Evolutionary conservation across 441 rosid species (phyloP).

Genomic region (Aleurites moluccanus): DNA sequence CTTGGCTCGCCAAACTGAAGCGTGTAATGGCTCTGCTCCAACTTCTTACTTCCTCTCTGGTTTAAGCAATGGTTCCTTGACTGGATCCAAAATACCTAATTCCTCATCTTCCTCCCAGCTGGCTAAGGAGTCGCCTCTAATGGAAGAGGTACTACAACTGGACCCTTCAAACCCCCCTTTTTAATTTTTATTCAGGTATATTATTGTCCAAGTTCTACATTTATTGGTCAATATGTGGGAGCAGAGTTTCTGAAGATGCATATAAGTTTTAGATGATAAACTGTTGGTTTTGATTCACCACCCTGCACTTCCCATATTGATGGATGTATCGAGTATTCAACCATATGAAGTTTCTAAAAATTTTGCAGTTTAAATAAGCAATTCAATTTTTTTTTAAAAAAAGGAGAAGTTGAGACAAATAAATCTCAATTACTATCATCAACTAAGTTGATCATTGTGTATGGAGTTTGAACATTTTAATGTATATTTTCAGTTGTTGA

Average conservation of each 20-base stretch:
- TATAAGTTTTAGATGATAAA: not conserved
- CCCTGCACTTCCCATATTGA: not conserved
- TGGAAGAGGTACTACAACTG: slow-evolving; percentile 68
- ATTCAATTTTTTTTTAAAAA: not conserved
- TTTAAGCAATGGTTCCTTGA: slow-evolving; percentile 76
- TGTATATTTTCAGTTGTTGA: not conserved
- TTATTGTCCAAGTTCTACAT: not conserved
- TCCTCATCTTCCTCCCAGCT: slow-evolving; percentile 80
- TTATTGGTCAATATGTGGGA: not conserved
- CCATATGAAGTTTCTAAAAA: not conserved
- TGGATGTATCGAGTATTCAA: not conserved
- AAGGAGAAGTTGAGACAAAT: not conserved
- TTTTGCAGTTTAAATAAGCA: not conserved
- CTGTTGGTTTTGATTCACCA: not conserved
- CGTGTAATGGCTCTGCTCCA: slow-evolving; percentile 82
- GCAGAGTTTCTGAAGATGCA: not conserved
- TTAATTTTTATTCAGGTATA: not conserved
- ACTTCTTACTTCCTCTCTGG: slow-evolving; percentile 81
- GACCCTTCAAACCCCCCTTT: not conserved
- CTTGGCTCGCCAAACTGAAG: slow-evolving; percentile 60
- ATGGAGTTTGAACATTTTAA: not conserved
- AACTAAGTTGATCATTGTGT: not conserved
- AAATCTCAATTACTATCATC: not conserved
- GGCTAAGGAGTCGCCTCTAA: slow-evolving; percentile 66
- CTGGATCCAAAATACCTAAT: slow-evolving; percentile 64